Evolutionary conservation across 805 yeast genomes (phyloP), one percentile per base, ranked within the genome.

Genomic region (Kluyveromyces starmeri): DNA sequence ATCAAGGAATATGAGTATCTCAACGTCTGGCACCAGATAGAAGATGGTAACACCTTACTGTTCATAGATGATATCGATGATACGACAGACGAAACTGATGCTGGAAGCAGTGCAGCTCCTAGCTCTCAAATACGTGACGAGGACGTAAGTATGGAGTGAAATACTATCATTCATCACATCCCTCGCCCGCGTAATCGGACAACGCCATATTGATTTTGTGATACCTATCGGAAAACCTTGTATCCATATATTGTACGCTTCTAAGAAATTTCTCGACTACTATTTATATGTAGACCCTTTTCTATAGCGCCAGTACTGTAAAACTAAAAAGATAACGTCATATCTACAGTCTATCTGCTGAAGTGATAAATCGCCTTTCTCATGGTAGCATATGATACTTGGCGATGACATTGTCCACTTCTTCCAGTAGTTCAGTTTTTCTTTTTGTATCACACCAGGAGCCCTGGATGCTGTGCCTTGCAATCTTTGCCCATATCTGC

Each of bases 21-120:
- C 40, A 77, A 77, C 28, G 73, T 88, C 20, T 83, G 94, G 88
- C 81, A 81, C 51, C 64, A 71, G 28, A 68, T 78, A 19, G 85
- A 81, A 37, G 79, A 81, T 37, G 84, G 80, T 35, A 78, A 73
- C 45, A 68, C 68, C 27, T 63, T 81, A 48, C 71, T 75, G 58
- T 63, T 80, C 45, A 62, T 76, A 30, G 73, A 66, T 38, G 69
- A 65, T 17, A 30, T 30, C 14, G 26, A 30, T 12, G 33, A 30
- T 20, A 20, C 26, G 11, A 22, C 25, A 3, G 16, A 21, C 3
- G 33, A 30, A 25, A 19, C 14, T 5, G 11, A 25, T 12, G 33
- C 10, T 30, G 11, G 9, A 30, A 16, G 19, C 4, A 22, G n/a
- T 15, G 14, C 20, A 8, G 20, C 30, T 13, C n/a, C n/a, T n/a